Evolutionary conservation across 2,329 filamentous ascomycete genomes (phyloP), one percentile per base, ranked within the genome.

Genomic region (Ascocoryne sarcoides): DNA sequence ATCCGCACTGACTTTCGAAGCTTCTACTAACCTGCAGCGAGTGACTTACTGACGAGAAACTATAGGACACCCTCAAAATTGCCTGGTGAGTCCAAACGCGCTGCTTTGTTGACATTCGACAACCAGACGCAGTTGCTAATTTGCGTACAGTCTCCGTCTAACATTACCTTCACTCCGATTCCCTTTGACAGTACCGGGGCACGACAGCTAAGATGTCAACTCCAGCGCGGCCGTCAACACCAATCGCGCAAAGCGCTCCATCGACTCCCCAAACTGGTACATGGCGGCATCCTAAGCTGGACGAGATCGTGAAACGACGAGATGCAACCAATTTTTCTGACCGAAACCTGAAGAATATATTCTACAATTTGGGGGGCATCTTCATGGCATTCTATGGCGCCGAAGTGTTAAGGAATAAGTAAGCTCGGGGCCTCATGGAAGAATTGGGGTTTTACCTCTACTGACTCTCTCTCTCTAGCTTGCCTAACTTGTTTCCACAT

Each of bases 251-350:
- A 33, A 29, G 45, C 32, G 41, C 43, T 4, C 48, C 57, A 19
- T 50, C 52, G 10, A 57, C 52, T 21, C 57, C 58, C 15, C 43
- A 47, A 7, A 55, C 85, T 5, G 89, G 90, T 40, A 86, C 81
- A 58, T 98, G 92, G 90, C 77, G 80, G 57, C 92, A 98, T 61
- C 92, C 92, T 23, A 79, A 82, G 48, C 73, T 95, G 49, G 75
- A 87, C 55, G 90, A 96, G 64, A 93, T 98, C 59, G 79, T 84
- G 12, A 75, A 75, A 47, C 79, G 92, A 37, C 84, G 88, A 58
- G 81, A 85, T 60, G 81, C 80, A 15, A 78, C 79, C 10, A 84
- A 73, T 35, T 95, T 96, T 60, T 78, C 80, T 41, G 79, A 89
- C 52, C 76, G 75, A 59, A 90, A 95, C 50, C 65, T 92, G 36